Evolutionary conservation across 768 basidiomycete genomes (phyloP).

Genomic region (Boletus pseudopeckii): DNA sequence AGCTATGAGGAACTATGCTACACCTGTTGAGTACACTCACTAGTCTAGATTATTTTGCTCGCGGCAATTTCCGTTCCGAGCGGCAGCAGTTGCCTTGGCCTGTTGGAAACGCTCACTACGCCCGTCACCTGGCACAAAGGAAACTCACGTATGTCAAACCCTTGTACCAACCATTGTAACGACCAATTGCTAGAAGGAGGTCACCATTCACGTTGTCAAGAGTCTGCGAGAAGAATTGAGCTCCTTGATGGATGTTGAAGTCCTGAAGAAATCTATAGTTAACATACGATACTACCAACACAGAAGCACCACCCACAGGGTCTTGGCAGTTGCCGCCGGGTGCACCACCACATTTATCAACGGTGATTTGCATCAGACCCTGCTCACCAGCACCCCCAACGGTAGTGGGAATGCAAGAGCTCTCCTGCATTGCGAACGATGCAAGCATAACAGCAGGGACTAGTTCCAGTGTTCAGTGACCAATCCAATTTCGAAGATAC

Average conservation of each 20-base stretch:
- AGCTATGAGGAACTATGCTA: background rate
- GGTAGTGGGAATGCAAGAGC: slow-evolving; percentile 61
- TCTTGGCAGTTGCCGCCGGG: slow-evolving; percentile 42
- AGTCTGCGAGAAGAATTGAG: slow-evolving; percentile 53
- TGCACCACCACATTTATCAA: slow-evolving; percentile 69
- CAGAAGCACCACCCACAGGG: slow-evolving; percentile 28
- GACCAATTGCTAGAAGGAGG: slow-evolving; percentile 55
- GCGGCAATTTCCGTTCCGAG: slow-evolving; percentile 49
- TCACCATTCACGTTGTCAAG: slow-evolving; percentile 44
- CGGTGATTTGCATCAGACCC: slow-evolving; percentile 83
- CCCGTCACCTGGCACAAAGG: background rate
- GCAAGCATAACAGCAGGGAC: slow-evolving; percentile 79
- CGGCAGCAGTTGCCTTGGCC: slow-evolving; percentile 58
- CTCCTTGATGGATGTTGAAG: slow-evolving; percentile 69
- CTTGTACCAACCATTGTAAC: slow-evolving; percentile 72
- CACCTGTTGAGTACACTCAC: slow-evolving; percentile 39
- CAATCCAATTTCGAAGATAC: background rate
- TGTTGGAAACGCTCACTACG: slow-evolving; percentile 21
- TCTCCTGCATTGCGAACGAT: slow-evolving; percentile 88
- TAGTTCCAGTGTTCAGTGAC: slow-evolving; percentile 10
- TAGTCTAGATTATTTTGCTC: slow-evolving; percentile 89
- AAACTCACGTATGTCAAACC: slow-evolving; percentile 57
- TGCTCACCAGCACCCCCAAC: slow-evolving; percentile 79
- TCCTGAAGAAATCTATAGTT: slow-evolving; percentile 37
- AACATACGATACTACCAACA: background rate